Evolutionary conservation across 768 basidiomycete species (phyloP), one percentile per base, ranked within the genome.

Genomic region (Suillus alpinus): DNA sequence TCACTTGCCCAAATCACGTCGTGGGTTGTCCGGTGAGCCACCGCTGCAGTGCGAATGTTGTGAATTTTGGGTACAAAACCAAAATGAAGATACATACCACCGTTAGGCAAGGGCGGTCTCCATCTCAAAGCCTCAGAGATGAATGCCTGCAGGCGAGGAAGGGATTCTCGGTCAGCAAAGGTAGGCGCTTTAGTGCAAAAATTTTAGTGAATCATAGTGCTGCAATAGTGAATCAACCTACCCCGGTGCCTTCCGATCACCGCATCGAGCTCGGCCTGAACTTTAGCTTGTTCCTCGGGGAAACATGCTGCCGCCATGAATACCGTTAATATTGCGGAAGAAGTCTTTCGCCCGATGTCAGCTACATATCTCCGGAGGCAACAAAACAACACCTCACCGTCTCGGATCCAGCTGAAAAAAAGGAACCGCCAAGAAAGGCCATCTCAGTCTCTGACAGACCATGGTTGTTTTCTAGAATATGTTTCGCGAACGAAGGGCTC

Each of bases 351-450:
- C 16, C 32, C 26, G 2, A 3, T 18, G 14, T 16, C 41, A 26
- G 37, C 18, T 7, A 16, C 31, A 56, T 34, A 34, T 34, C 32
- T 14, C 3, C n/a, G 14, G 55, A 23, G 67, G 66, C 20, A 31
- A 18, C 6, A 13, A 3, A n/a, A 2, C 20, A 6, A 26, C 3
- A 20, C 52, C 67, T 41, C 55, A 73, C 75, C 4, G 85, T 86
- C 62, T 84, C 83, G 1, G 80, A 78, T 3, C 84, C 85, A 12
- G 84, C 85, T 18, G 83, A 84, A 62, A 85, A 86, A 72, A 87
- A 78, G 40, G 75, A 74, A 0, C 85, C 86, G 4, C 81, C 83
- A 23, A 86, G 77, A 69, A 85, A 86, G 0, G 83, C 79, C 6
- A 79, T 77, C 62, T 87, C 84, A 53, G 80, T 72, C 52, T 81